Conservation (phyloP, 2,329 filamentous ascomycete genomes). For the Trichophyton rubrum region DNA sequence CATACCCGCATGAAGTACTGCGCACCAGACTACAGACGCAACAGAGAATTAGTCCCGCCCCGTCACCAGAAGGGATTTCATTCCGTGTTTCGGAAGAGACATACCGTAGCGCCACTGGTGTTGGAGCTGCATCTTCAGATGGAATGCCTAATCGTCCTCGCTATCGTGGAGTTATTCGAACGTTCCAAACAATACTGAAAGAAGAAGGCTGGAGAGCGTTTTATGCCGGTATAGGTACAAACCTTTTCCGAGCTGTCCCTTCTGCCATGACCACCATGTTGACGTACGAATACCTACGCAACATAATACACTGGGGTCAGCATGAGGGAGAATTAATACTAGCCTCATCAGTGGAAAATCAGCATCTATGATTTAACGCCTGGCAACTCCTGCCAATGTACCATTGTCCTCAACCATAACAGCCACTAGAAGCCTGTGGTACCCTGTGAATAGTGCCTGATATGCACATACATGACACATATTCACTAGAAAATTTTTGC, state of each 20-base stretch:
- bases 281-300: conserved; percentile 72
- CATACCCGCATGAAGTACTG: conserved; percentile 94
- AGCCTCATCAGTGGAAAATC: not conserved
- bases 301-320: conserved; percentile 42
- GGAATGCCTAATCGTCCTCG: conserved; percentile 43
- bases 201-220: conserved; percentile 97
- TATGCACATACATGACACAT: not conserved
- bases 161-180: conserved; percentile 70
- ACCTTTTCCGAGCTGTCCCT: conserved; percentile 90
- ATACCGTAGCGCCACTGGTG: conserved; percentile 32
- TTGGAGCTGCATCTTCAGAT: conserved; percentile 39
- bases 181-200: conserved; percentile 67
- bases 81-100: conserved; percentile 35
- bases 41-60: conserved; percentile 47
- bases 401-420: not conserved
- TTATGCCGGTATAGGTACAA: conserved; percentile 93
- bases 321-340: conserved; percentile 33
- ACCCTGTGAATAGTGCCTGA: not conserved
- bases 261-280: conserved; percentile 95
- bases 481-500: not conserved
- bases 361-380: not conserved
- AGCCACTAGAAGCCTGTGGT: not conserved
- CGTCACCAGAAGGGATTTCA: conserved; percentile 40
- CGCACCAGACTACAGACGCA: conserved; percentile 90
- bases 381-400: not conserved